Percentiles rank a stretch among this genome's conserved stretches.
phyloP scores from a whole-genome alignment of 2,329 filamentous ascomycete genomes.

The Albifimbria verrucaria region DNA sequence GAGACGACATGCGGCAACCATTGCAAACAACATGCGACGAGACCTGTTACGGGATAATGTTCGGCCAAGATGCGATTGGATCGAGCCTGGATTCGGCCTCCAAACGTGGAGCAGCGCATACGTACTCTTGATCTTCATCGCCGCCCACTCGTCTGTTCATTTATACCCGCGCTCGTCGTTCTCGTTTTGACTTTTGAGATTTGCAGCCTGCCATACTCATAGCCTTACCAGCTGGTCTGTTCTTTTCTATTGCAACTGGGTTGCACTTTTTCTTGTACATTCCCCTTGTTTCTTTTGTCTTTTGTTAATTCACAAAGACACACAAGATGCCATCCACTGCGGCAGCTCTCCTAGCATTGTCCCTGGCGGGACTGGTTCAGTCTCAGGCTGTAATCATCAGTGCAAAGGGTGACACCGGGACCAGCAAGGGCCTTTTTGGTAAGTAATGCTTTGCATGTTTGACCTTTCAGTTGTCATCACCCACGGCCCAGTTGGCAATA shows the following conservation, averaged over 20 bases:
- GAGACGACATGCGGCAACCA: background rate
- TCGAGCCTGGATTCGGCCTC: no score
- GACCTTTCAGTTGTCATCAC: no score
- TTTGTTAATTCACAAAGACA: background rate
- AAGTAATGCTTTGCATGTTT: background rate
- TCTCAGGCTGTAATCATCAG: background rate
- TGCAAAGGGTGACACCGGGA: background rate
- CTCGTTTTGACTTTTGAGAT: background rate
- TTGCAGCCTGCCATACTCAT: background rate
- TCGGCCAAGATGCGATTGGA: background rate
- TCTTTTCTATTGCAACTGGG: background rate
- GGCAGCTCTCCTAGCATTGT: background rate
- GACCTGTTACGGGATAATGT: background rate
- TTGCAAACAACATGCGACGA: background rate
- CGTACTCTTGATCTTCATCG: no score
- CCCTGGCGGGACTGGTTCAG: background rate
- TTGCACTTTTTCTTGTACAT: background rate
- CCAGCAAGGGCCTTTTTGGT: slow-evolving; percentile 1
- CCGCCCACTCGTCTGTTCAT: background rate
- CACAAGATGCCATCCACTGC: background rate
- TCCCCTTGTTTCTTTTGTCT: background rate
- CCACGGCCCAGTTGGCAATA: background rate
- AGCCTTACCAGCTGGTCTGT: background rate
- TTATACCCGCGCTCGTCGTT: background rate
- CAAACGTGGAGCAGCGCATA: no score